Base-by-base conservation (phyloP, 495 filamentous ascomycete species). In the Penicillium arizonense region DNA sequence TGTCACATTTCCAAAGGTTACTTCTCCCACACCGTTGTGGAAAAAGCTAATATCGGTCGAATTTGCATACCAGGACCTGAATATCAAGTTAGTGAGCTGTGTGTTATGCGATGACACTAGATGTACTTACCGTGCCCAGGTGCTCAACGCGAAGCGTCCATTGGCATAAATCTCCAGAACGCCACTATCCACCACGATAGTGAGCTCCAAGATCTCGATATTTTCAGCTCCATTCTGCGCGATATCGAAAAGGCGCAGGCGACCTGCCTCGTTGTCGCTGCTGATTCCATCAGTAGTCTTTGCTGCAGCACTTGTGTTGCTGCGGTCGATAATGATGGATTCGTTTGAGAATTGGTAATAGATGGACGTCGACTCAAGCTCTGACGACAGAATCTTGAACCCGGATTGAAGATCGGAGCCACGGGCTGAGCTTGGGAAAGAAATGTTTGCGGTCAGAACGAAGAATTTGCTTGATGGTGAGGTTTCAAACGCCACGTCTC, bases 321-420 rank as follows among this genome's bases (percentile, higher is more conserved):
- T 55, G 33, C 60, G 49, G 11, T 63, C 56, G 11, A 63, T 24
- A 20, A 63, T 51, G n/a, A 63, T 48, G 18, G 60, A 63, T 32
- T 63, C 60, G 10, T 63, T 63, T 1, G 56, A 56, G 47, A 63
- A 63, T 47, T 63, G 60, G 47, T 63, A 63, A 33, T 59, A 63
- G 38, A 63, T 46, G 7, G 32, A 56, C 4, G 60, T 63, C 13
- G 26, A 23, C 21, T 63, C 60, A 23, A 47, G 34, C 7, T 52
- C 50, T 0, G 60, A 63, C 0, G 60, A 33, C 11, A 63, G 41
- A 12, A 63, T 48, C 50, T 57, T 36, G 60, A 63, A 63, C 1
- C 60, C 60, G 14, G 53, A 42, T 20, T 57, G 49, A 9, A 63
- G 13, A 30, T 14, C 34, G 0, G 60, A 63, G 20, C 49, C 32